Base-by-base conservation (phyloP, 768 basidiomycete species). In the Cyclocybe aegerita region DNA sequence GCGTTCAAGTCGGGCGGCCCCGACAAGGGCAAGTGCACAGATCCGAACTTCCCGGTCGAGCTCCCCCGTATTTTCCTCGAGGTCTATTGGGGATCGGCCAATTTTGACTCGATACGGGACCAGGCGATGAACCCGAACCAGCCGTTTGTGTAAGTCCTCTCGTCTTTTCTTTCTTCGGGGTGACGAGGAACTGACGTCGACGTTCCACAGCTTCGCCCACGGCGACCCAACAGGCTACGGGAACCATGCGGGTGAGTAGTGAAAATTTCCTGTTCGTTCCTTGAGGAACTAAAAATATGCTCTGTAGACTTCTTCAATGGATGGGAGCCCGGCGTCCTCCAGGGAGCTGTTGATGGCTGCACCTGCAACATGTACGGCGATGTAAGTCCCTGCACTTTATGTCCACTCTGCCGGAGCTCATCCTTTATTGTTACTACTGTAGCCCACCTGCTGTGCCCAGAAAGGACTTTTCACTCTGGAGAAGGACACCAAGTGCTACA, bases 151-250 rank as follows among this genome's bases (percentile, higher is more conserved):
- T 76, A 67, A 39, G 68, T 60, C 4, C 39, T 46, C 9, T n/a
- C 12, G 14, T 34, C n/a, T 14, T 9, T 2, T 23, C 7, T 14
- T 12, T n/a, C n/a, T n/a, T n/a, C n/a, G n/a, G 10, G 4, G 36
- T 34, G 39, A 31, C 37, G 11, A 17, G 14, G n/a, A 30, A 15
- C 12, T 16, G 41, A 39, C 45, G 54, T 23, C 33, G 23, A 12
- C n/a, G 8, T 23, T 37, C 4, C 16, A 42, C 33, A 71, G 70
- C 4, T 70, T 53, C 43, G 50, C 80, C 15, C 65, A 76, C 53
- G 82, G 82, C 32, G 82, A 83, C 57, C 71, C 74, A 7, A 80
- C 78, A 15, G 79, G 79, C 7, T 78, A 75, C 57, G 79, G 79
- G 60, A 69, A 76, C 52, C 75, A 76, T 52, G 74, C 69, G n/a